Evolutionary conservation across 306 rosid genomes (phyloP).

Genomic region (Castanopsis chinensis): DNA sequence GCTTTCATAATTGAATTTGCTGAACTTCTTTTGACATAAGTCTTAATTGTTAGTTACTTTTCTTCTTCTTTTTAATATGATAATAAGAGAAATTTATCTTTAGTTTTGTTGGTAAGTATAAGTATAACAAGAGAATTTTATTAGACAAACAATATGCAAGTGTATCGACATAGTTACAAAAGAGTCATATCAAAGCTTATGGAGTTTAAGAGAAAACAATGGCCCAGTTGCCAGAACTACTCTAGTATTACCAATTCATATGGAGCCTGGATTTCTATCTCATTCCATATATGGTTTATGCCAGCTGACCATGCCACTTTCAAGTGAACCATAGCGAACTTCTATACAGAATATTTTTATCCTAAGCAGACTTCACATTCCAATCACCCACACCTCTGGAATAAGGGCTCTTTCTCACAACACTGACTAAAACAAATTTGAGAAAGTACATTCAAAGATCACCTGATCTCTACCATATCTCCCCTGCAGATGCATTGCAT

Average conservation of each 20-base stretch:
- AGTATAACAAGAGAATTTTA: not conserved
- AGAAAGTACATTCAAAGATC: not conserved
- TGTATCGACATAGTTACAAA: not conserved
- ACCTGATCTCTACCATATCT: not conserved
- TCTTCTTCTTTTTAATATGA: not conserved
- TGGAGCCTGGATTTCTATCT: not conserved
- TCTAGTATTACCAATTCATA: not conserved
- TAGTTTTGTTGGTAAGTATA: too few species aligned
- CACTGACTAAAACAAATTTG: not conserved
- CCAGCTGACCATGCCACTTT: not conserved
- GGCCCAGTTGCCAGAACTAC: not conserved
- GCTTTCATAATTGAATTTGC: constrained; percentile 4
- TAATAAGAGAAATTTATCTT: too few species aligned
- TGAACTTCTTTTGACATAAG: not conserved
- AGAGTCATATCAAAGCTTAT: not conserved
- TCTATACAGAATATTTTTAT: not conserved
- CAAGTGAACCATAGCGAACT: not conserved
- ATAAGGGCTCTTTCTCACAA: not conserved
- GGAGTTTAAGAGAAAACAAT: not conserved
- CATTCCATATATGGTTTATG: not conserved
- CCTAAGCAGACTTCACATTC: not conserved
- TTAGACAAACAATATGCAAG: not conserved
- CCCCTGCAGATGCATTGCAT: not conserved
- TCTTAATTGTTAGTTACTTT: not conserved
- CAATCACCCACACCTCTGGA: not conserved